These are phyloP conservation scores for Cercospora zeae-maydis DNA, from an alignment of 2,329 filamentous ascomycete genomes.

Conservation along the genomic window DNA sequence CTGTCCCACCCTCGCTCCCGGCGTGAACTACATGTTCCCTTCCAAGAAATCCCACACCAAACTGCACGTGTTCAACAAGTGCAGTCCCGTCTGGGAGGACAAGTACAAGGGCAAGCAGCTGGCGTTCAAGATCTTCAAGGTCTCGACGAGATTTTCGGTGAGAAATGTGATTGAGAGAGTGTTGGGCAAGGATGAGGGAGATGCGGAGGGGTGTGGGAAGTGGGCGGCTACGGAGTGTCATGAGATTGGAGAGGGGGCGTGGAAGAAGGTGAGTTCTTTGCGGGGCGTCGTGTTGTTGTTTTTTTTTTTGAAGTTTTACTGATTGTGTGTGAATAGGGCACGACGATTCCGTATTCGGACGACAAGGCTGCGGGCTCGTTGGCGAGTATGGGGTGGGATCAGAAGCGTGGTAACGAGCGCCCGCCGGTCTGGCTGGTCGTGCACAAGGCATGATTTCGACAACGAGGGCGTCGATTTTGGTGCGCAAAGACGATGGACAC, in stretches of 20 bases:
- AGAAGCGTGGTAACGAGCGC: constrained; percentile 29
- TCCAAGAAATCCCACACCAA: constrained; percentile 27
- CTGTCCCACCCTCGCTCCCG: constrained; percentile 22
- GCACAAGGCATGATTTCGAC: constrained; percentile 27
- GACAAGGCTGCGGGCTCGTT: constrained; percentile 33
- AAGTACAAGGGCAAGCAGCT: constrained; percentile 21
- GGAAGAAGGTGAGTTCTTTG: constrained; percentile 29
- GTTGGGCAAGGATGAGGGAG: constrained; percentile 19
- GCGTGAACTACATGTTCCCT: constrained; percentile 33
- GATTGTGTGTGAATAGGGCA: constrained; percentile 22
- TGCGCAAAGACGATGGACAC: background rate
- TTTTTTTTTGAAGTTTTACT: background rate
- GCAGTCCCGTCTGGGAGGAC: constrained; percentile 28
- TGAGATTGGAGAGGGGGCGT: constrained; percentile 33
- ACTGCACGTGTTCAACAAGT: constrained; percentile 33
- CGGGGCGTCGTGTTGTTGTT: background rate
- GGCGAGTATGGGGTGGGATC: constrained; percentile 34
- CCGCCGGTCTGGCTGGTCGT: constrained; percentile 38
- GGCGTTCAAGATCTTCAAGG: constrained; percentile 36
- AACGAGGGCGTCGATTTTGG: background rate
- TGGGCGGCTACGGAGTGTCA: constrained; percentile 36
- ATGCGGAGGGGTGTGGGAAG: constrained; percentile 23
- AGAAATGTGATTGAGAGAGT: constrained; percentile 34
- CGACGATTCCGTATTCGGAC: constrained; percentile 28
- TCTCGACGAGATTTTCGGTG: constrained; percentile 28